Evolutionary conservation across 2,329 filamentous ascomycete species (phyloP).

Genomic region (Akanthomyces lecanii): DNA sequence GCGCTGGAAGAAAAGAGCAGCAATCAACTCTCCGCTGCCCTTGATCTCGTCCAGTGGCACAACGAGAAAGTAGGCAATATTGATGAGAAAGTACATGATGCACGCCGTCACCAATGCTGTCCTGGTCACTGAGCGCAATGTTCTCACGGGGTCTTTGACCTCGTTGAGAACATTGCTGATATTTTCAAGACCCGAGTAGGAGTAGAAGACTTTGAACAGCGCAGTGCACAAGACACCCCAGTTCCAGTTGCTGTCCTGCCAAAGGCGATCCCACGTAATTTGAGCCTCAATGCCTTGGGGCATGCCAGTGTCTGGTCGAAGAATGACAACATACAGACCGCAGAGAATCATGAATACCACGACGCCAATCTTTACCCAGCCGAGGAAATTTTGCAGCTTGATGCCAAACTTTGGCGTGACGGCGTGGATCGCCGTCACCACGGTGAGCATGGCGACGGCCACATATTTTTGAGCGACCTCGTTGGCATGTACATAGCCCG

Average conservation of each 20-base stretch:
- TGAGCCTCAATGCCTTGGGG: conserved; percentile 9
- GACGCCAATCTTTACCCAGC: conserved; percentile 59
- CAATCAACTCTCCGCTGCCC: conserved; percentile 62
- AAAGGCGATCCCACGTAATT: conserved; percentile 49
- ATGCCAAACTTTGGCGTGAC: conserved; percentile 55
- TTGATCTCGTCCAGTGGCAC: conserved; percentile 65
- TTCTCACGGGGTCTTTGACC: conserved; percentile 63
- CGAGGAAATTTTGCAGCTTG: conserved; percentile 55
- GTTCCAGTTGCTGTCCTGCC: conserved; percentile 64
- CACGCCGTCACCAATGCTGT: conserved; percentile 58
- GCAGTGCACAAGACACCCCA: conserved; percentile 64
- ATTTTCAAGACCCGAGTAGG: conserved; percentile 62
- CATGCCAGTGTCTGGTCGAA: conserved; percentile 29
- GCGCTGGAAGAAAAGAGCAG: conserved; percentile 62
- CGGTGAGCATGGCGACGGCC: conserved; percentile 52
- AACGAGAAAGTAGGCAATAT: conserved; percentile 59
- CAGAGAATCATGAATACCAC: conserved; percentile 59
- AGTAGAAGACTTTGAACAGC: conserved; percentile 66
- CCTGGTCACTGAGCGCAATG: conserved; percentile 58
- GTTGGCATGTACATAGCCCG: conserved; percentile 46
- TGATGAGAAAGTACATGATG: conserved; percentile 62
- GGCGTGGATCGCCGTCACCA: conserved; percentile 56
- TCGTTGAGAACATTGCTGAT: conserved; percentile 69
- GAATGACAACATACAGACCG: conserved; percentile 54
- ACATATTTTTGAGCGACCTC: conserved; percentile 51